A percentile compares a stretch with the other conserved stretches of the same genome.
Evolutionary conservation across 1,139 yeast species (phyloP).

Genomic region (Geotrichum australiense): DNA sequence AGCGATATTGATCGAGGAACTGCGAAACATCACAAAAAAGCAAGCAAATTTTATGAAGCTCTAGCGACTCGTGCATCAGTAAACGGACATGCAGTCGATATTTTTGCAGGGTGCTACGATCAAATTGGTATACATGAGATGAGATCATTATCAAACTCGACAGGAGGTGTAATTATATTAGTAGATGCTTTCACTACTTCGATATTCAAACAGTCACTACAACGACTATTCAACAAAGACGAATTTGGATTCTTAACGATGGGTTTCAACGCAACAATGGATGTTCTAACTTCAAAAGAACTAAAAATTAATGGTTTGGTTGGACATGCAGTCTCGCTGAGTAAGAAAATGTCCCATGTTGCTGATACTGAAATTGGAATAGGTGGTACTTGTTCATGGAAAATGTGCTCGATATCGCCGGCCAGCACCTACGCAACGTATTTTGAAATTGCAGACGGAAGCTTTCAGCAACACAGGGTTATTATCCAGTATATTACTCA

Average conservation of each 20-base stretch:
- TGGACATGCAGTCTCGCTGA: slow-evolving; percentile 59
- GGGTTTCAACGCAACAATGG: slow-evolving; percentile 67
- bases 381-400: slow-evolving; percentile 89
- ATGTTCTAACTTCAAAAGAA: slow-evolving; percentile 77
- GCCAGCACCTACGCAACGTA: slow-evolving; percentile 80
- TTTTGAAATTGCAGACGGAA: slow-evolving; percentile 62
- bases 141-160: slow-evolving; percentile 71
- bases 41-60: slow-evolving; percentile 69
- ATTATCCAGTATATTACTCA: slow-evolving; percentile 61
- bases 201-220: slow-evolving; percentile 84
- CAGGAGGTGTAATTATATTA: slow-evolving; percentile 84
- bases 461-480: slow-evolving; percentile 50
- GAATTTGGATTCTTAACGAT: slow-evolving; percentile 67
- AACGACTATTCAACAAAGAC: slow-evolving; percentile 75
- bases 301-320: slow-evolving; percentile 82
- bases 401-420: slow-evolving; percentile 76
- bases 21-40: slow-evolving; percentile 86
- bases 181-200: slow-evolving; percentile 93
- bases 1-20: slow-evolving; percentile 86
- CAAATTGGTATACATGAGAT: slow-evolving; percentile 94
- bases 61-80: slow-evolving; percentile 63
- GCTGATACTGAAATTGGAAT: slow-evolving; percentile 91
- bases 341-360: slow-evolving; percentile 47
- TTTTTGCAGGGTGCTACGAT: slow-evolving; percentile 94
- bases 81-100: slow-evolving; percentile 76